Base-by-base conservation (phyloP, 306 rosid species). In the Malus sylvestris region DNA sequence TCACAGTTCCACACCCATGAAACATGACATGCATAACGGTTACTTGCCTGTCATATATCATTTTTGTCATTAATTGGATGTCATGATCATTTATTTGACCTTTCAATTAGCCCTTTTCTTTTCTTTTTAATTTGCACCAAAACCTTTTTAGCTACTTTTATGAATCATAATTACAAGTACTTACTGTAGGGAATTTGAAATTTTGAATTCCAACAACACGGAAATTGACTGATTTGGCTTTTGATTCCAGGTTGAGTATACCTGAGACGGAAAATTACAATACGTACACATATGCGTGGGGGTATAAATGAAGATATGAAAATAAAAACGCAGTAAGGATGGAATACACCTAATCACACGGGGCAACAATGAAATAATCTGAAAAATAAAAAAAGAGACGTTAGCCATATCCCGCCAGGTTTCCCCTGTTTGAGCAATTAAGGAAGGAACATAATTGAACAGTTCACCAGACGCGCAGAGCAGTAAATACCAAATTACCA, bases 331-430 rank as follows among this genome's bases (percentile, higher is more conserved):
- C 27, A 2, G 23, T 6, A 32, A 20, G 3, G 35, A 52, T 55
- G 82, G 9, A 63, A 78, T 70, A 70, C 74, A n/a, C 13, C 62
- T 10, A n/a, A 53, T 77, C 75, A 52, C 0, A 7, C 42, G 83
- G 78, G 55, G 18, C 71, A 75, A 44, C 16, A 4, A 22, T 13
- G 81, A 59, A 35, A 80, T 59, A 55, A 64, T 29, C 10, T 19
- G 3, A 29, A 67, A 80, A 64, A 1, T 20, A 19, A 75, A 68
- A 29, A 81, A 74, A 84, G 83, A 87, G 92, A 87, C 92, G 96
- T 91, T 87, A 67, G 25, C 23, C 25, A 3, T 10, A 42, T 60
- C 69, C 77, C 77, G 68, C 77, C 68, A 42, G 77, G 69, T 44
- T 42, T 42, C 16, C 58, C 27, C 59, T 6, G 15, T 13, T 23